phyloP scores from a whole-genome alignment of 2,329 filamentous ascomycete species.

The Hypoxylon sp. region DNA sequence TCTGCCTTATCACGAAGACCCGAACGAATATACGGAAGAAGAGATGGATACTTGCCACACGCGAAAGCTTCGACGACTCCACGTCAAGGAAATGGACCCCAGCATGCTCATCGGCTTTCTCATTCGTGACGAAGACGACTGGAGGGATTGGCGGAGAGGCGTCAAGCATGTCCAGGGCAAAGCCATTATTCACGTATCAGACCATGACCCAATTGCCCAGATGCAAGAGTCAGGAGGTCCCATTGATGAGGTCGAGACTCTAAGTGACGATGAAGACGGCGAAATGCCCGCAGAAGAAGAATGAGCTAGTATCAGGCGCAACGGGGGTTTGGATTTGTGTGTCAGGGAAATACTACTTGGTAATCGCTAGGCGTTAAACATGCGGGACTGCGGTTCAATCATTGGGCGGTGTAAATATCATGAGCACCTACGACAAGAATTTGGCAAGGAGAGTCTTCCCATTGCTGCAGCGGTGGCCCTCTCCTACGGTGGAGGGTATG shows the following conservation, averaged over 20 bases:
- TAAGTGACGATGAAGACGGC: constrained; percentile 75
- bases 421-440: constrained; percentile 41
- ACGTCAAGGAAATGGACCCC: constrained; percentile 94
- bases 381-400: constrained; percentile 20
- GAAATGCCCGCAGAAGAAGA: constrained; percentile 26
- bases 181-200: constrained; percentile 85
- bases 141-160: constrained; percentile 83
- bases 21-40: constrained; percentile 72
- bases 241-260: constrained; percentile 88
- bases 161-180: constrained; percentile 83
- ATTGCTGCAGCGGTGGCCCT: background rate
- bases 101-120: constrained; percentile 98
- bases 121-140: constrained; percentile 85
- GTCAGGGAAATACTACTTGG: constrained; percentile 36
- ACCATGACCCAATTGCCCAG: constrained; percentile 72
- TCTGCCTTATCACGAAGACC: constrained; percentile 72
- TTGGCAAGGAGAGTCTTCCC: constrained; percentile 18
- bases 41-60: constrained; percentile 91
- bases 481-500: constrained; percentile 3
- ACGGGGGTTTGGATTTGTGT: constrained; percentile 28
- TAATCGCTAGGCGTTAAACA: constrained; percentile 43
- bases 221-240: constrained; percentile 75
- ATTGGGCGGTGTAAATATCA: constrained; percentile 38
- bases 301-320: constrained; percentile 28
- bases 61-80: constrained; percentile 81